phyloP scores from a whole-genome alignment of 139 green algal species.

The Axilococcus clingmanii region DNA sequence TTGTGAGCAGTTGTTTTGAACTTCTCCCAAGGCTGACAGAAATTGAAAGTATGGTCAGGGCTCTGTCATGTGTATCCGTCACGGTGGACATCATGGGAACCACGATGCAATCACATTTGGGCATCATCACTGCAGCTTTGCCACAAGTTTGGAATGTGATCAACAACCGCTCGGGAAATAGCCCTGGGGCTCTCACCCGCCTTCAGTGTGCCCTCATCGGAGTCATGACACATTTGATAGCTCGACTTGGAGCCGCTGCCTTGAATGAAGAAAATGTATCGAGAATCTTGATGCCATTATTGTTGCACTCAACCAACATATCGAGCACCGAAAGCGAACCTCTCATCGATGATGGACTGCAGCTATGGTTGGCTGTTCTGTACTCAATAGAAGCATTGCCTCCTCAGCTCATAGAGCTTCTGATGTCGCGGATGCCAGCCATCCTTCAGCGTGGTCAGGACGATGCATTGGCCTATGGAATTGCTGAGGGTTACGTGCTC shows the following conservation, averaged over 20 bases:
- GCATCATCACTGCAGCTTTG: constrained; percentile 43
- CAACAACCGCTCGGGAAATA: not conserved
- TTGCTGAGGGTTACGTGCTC: constrained; percentile 55
- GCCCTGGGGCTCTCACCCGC: constrained; percentile 36
- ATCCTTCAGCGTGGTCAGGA: constrained; percentile 46
- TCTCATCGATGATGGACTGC: constrained; percentile 49
- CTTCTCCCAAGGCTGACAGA: constrained; percentile 50
- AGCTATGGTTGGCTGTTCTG: constrained; percentile 24
- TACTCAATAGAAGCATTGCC: constrained; percentile 11
- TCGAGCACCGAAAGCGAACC: constrained; percentile 35
- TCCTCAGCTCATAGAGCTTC: constrained; percentile 33
- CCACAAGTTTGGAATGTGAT: constrained; percentile 27
- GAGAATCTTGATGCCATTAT: constrained; percentile 51
- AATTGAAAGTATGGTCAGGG: constrained; percentile 62
- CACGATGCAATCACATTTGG: constrained; percentile 43
- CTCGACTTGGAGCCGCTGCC: constrained; percentile 37
- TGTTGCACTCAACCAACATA: constrained; percentile 39
- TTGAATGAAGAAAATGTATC: constrained; percentile 30
- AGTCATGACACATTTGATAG: constrained; percentile 57
- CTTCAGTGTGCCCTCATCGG: constrained; percentile 59
- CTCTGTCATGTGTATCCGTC: constrained; percentile 60
- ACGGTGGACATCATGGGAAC: constrained; percentile 55
- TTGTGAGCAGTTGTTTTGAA: constrained; percentile 39
- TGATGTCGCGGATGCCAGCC: constrained; percentile 31
- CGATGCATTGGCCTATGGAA: constrained; percentile 31